These are phyloP conservation scores for Diaporthe ilicicola DNA, from an alignment of 2,329 filamentous ascomycete genomes.

Conservation along the genomic window DNA sequence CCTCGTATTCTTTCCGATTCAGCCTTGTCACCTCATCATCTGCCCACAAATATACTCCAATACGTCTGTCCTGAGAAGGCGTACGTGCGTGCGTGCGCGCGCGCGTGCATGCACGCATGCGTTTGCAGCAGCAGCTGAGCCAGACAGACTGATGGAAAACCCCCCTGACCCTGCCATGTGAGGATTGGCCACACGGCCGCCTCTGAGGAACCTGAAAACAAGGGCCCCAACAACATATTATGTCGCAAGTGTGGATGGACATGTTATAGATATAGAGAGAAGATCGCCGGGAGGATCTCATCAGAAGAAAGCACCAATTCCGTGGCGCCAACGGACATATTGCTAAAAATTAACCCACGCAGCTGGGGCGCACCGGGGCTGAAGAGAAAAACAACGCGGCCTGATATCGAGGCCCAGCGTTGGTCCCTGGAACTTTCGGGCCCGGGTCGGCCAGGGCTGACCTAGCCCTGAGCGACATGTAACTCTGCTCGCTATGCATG, in stretches of 20 bases:
- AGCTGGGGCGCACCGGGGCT: not conserved
- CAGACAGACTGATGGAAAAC: not conserved
- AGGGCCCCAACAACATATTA: too few relatives aligned
- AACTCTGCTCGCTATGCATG: too few relatives aligned
- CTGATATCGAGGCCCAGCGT: not conserved
- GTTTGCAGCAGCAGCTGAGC: too few relatives aligned
- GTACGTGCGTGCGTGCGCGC: not conserved
- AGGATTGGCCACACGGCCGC: slow-evolving; percentile 4
- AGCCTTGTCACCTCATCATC: slow-evolving; percentile 17
- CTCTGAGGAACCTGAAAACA: not conserved
- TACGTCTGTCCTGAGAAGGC: not conserved
- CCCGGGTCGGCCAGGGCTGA: slow-evolving; percentile 1
- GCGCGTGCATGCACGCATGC: not conserved
- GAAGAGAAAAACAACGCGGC: not conserved
- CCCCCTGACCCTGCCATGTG: slow-evolving; percentile 2
- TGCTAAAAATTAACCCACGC: slow-evolving; percentile 3
- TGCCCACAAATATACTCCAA: not conserved
- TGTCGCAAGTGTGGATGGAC: too few relatives aligned
- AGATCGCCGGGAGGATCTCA: not conserved
- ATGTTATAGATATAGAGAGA: not conserved
- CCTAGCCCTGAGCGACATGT: not conserved
- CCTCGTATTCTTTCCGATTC: not conserved
- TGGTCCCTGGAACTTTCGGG: not conserved
- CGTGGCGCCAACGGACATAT: not conserved
- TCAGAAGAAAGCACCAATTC: not conserved